A percentile compares a stretch with the other conserved stretches of the same genome.
Evolutionary conservation across 2,329 filamentous ascomycete species (phyloP).

Genomic region (Penicillium rolfsii): DNA sequence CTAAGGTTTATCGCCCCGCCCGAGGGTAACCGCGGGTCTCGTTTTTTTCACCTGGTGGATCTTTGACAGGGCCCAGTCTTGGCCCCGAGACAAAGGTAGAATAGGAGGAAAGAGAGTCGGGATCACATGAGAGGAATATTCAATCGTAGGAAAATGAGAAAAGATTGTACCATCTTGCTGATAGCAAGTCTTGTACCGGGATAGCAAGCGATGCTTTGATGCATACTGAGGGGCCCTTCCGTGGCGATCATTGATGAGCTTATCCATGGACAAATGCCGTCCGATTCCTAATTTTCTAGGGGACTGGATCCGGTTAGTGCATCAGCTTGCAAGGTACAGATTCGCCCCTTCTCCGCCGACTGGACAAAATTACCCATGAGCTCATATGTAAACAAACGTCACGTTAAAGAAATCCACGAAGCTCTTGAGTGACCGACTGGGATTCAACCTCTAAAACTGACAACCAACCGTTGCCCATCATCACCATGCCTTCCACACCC

Average conservation of each 20-base stretch:
- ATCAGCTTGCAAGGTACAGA: neutral
- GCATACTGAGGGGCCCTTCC: neutral
- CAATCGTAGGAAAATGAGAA: neutral
- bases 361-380: neutral
- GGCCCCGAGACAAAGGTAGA: neutral
- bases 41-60: neutral
- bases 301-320: neutral
- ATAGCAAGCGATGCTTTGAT: neutral
- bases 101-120: neutral
- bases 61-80: neutral
- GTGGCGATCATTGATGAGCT: neutral
- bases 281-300: no score
- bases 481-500: neutral
- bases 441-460: neutral
- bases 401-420: neutral
- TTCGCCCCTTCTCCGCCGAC: neutral
- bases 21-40: slow-evolving; percentile 28
- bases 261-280: neutral
- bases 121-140: no score
- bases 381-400: neutral
- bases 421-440: neutral
- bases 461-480: neutral
- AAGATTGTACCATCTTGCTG: neutral
- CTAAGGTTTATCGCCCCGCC: slow-evolving; percentile 22
- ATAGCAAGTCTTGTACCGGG: neutral